Evolutionary conservation across 2,329 filamentous ascomycete genomes (phyloP).

Genomic region (Trichothecium sympodiale): DNA sequence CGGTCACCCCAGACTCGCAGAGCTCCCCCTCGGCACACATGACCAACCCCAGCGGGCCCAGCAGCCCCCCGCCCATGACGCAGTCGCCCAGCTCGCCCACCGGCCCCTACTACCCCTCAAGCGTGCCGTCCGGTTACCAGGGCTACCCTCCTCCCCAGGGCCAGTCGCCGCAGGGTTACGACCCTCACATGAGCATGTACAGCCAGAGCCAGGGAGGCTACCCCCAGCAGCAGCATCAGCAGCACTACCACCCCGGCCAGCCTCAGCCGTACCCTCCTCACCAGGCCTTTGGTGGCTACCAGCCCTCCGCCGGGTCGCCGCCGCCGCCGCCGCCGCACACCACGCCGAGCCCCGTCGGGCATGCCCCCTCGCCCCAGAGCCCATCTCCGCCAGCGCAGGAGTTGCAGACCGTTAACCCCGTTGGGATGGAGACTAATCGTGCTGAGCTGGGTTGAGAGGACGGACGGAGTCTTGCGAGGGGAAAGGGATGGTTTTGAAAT

Average conservation of each 20-base stretch:
- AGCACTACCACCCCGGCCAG: constrained; percentile 11
- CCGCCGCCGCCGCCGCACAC: constrained; percentile 12
- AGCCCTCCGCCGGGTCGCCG: constrained; percentile 8
- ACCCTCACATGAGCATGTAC: constrained; percentile 8
- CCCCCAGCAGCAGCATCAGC: constrained; percentile 3
- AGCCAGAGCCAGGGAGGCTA: constrained; percentile 4
- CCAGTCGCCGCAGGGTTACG: constrained; percentile 9
- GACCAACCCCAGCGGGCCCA: constrained; percentile 7
- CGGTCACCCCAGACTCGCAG: constrained; percentile 8
- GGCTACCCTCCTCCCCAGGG: constrained; percentile 12
- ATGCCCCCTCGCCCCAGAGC: neutral
- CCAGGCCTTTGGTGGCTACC: constrained; percentile 9
- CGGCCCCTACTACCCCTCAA: constrained; percentile 14
- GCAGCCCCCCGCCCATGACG: constrained; percentile 11
- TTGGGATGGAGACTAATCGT: constrained; percentile 20
- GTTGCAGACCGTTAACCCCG: constrained; percentile 14
- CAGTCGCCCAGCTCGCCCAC: constrained; percentile 11
- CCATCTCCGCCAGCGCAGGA: constrained; percentile 12
- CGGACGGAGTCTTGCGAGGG: constrained; percentile 2
- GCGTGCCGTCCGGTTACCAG: constrained; percentile 14
- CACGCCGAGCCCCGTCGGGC: constrained; percentile 16
- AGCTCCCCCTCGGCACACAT: constrained; percentile 10
- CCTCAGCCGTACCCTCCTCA: constrained; percentile 5
- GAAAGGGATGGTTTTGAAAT: too few species aligned
- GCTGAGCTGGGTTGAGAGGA: constrained; percentile 15